Evolutionary conservation across 768 basidiomycete species (phyloP).

Genomic region (Amanita fuliginea): DNA sequence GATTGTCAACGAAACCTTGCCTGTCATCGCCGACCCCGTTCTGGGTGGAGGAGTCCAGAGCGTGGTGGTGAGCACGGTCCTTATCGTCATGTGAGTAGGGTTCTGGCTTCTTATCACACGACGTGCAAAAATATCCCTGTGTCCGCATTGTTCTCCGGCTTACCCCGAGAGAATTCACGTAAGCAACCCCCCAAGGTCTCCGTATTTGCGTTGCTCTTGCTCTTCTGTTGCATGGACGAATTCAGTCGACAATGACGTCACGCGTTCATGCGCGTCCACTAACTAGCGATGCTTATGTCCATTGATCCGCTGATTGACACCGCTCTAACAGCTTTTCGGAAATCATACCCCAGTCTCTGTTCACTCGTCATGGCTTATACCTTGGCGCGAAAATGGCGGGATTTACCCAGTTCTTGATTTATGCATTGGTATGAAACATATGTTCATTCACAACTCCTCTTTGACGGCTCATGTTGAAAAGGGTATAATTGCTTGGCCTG

Average conservation of each 20-base stretch:
- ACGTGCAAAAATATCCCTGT: background rate
- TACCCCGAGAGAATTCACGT: background rate
- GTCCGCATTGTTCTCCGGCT: background rate
- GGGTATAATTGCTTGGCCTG: slow-evolving; percentile 76
- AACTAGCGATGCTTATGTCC: no score
- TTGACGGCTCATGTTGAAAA: slow-evolving; percentile 15
- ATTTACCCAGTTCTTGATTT: slow-evolving; percentile 58
- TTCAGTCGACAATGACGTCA: slow-evolving; percentile 19
- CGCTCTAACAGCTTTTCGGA: slow-evolving; percentile 58
- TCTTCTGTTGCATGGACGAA: background rate
- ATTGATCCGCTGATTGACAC: background rate
- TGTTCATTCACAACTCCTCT: background rate
- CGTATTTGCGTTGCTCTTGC: no score
- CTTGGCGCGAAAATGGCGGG: slow-evolving; percentile 82
- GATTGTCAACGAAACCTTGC: slow-evolving; percentile 85
- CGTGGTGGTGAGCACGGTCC: slow-evolving; percentile 71
- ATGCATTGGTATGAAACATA: slow-evolving; percentile 41
- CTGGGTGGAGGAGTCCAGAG: slow-evolving; percentile 72
- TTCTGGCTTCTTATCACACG: background rate
- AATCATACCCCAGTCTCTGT: slow-evolving; percentile 90
- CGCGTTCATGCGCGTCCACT: slow-evolving; percentile 8
- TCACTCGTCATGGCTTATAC: slow-evolving; percentile 81
- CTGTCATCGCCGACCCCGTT: slow-evolving; percentile 71
- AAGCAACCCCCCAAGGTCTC: background rate
- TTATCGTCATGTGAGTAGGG: slow-evolving; percentile 74